Evolutionary conservation across 768 basidiomycete species (phyloP), one percentile per base, ranked within the genome.

Genomic region (Podaxis pistillaris): DNA sequence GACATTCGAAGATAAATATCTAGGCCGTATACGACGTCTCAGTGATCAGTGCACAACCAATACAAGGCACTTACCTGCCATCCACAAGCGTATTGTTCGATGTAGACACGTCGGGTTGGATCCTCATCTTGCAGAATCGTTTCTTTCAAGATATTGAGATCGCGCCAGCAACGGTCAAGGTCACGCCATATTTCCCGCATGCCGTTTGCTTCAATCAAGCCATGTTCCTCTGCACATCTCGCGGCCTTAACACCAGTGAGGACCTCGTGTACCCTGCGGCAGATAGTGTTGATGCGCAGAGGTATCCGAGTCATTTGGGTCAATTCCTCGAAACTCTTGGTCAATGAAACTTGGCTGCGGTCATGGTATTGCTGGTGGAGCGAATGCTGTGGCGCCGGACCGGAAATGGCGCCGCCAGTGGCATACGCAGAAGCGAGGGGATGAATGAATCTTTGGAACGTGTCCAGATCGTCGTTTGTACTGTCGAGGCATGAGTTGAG

Each of bases 1-100:
- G 83, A 72, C 91, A 93, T 74, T 96, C 93, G 67, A 96, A 96
- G 65, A 96, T 87, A 74, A 92, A 94, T 59, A 94, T 90, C 87
- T 91, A 69, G 56, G 68, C 67, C 54, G 54, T 41, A 50, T 56
- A 60, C 57, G 64, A 67, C 64, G 47, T 64, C 63, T 66, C 33
- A 66, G 63, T 67, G 52, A 58, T 49, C 54, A 56, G 49, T 56
- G 33, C 38, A 57, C 56, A 44, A 51, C 26, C 36, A 57, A 53
- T 30, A 58, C 22, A 63, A 37, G 57, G 12, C 38, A 75, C 84
- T 66, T 69, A 94, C 89, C 83, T 92, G 90, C 94, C 94, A 96
- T 37, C 89, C 87, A 69, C 90, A 87, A 50, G 89, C 87, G 70
- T 91, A 95, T 62, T 88, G 75, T 49, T 81, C 80, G 38, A 81